phyloP scores from a whole-genome alignment of 495 filamentous ascomycete species.

The Penicillium paxilli region DNA sequence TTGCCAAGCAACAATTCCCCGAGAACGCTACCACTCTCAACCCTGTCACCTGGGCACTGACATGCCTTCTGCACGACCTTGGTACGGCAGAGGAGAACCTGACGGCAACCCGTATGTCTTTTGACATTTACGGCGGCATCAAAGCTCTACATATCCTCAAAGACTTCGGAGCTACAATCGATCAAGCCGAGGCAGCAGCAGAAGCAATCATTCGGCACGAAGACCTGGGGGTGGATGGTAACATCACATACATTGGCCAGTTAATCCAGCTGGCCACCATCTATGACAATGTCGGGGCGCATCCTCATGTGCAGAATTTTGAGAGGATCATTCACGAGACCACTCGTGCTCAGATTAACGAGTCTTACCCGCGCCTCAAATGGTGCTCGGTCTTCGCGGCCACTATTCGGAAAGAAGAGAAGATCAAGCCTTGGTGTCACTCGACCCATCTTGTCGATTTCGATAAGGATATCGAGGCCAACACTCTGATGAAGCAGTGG shows the following conservation, averaged over 20 bases:
- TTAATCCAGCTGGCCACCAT: slow-evolving; percentile 76
- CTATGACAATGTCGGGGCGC: slow-evolving; percentile 56
- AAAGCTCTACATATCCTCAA: slow-evolving; percentile 62
- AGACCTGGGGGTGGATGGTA: slow-evolving; percentile 62
- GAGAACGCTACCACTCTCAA: slow-evolving; percentile 13
- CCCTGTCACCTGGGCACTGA: slow-evolving; percentile 52
- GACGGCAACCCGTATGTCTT: slow-evolving; percentile 52
- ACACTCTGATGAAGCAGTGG: not conserved
- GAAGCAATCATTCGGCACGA: slow-evolving; percentile 81
- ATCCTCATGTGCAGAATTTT: slow-evolving; percentile 21
- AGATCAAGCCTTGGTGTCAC: slow-evolving; percentile 70
- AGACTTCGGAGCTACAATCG: slow-evolving; percentile 25
- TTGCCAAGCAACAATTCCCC: slow-evolving; percentile 29
- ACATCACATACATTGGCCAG: slow-evolving; percentile 63
- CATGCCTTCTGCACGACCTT: slow-evolving; percentile 73
- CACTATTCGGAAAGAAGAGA: slow-evolving; percentile 56
- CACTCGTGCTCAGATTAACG: slow-evolving; percentile 17
- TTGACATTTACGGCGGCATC: slow-evolving; percentile 43
- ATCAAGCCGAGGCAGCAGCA: slow-evolving; percentile 54
- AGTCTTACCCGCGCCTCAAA: slow-evolving; percentile 16
- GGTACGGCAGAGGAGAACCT: slow-evolving; percentile 64
- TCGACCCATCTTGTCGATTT: slow-evolving; percentile 62
- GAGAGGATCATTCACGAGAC: slow-evolving; percentile 13
- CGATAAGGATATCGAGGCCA: not conserved
- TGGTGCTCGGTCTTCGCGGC: slow-evolving; percentile 27